Conservation (phyloP, 768 basidiomycete species). For the Hygrocybe punicea region DNA sequence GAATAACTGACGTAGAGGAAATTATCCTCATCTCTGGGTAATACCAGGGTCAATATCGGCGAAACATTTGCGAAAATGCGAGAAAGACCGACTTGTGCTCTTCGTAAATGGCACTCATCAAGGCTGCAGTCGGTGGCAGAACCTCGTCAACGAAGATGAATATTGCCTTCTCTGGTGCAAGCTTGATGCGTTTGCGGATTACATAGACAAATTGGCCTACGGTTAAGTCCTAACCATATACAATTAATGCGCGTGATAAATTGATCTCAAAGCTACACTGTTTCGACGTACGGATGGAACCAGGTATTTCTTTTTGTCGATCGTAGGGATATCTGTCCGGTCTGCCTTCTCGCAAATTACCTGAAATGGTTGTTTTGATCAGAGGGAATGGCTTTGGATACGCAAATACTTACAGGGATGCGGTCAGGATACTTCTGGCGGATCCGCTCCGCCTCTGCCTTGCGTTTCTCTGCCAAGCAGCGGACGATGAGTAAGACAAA, state of each 20-base stretch:
- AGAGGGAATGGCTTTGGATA: neutral
- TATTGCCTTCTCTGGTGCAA: slow-evolving; percentile 98
- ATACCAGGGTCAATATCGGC: slow-evolving; percentile 24
- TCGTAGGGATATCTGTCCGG: slow-evolving; percentile 95
- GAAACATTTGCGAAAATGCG: slow-evolving; percentile 1
- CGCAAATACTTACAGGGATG: slow-evolving; percentile 75
- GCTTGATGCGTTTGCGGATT: slow-evolving; percentile 99
- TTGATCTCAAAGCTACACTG: neutral
- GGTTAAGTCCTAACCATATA: slow-evolving; percentile 71
- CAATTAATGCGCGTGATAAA: neutral
- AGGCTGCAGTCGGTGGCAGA: slow-evolving; percentile 92
- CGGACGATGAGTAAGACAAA: slow-evolving; percentile 32
- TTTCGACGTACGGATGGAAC: slow-evolving; percentile 79
- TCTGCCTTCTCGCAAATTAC: slow-evolving; percentile 99
- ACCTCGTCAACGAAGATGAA: slow-evolving; percentile 99
- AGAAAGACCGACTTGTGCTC: slow-evolving; percentile 86
- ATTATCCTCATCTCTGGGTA: slow-evolving; percentile 89
- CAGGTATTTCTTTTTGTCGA: slow-evolving; percentile 99
- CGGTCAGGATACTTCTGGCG: slow-evolving; percentile 98
- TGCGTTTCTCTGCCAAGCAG: slow-evolving; percentile 89
- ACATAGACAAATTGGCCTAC: slow-evolving; percentile 99
- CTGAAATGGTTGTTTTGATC: slow-evolving; percentile 49
- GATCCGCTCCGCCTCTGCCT: slow-evolving; percentile 97
- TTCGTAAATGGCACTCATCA: slow-evolving; percentile 99
- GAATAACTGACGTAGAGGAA: slow-evolving; percentile 99